Evolutionary conservation across 2,329 filamentous ascomycete genomes (phyloP), one percentile per base, ranked within the genome.

Genomic region (Ampelomyces quisqualis): DNA sequence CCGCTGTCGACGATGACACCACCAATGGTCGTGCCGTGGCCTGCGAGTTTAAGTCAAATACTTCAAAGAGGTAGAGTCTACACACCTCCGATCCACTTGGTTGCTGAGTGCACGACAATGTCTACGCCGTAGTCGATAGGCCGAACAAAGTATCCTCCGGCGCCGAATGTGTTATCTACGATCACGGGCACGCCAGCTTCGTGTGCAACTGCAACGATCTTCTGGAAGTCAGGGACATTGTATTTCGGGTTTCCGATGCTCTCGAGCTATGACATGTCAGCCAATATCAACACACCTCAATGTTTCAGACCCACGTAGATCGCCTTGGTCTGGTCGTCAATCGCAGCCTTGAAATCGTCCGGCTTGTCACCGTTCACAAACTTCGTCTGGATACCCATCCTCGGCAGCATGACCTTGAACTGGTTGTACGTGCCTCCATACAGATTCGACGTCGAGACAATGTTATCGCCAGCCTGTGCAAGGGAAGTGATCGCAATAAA

Each of bases 361-460:
- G 87, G 75, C 43, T 82, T 82, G 70, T 95, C 90, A 30, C 88
- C 88, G 40, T 83, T 77, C 60, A 95, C 79, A 58, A 96, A 96
- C 73, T 90, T 95, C 62, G 89, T 93, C 28, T 76, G 76, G 64
- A 97, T 90, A 47, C 91, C 91, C 31, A 95, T 73, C n/a, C 90
- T 82, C 5, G 89, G 86, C 40, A 96, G 77, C 54, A 89, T 79
- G 31, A 96, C 90, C 74, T 96, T 96, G 73, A 96, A 82, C 75
- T 96, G 91, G 73, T 97, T 96, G 77, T 95, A 96, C 11, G 91
- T 96, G 67, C 90, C 90, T 53, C 90, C 90, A 71, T 96, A 67
- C 42, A 96, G 76, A 72, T 94, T 95, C 35, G 85, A 84, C 5
- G 91, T 95, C 9, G 88, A 85, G 36, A 96, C 80, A 57, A 96